phyloP scores from a whole-genome alignment of 768 basidiomycete genomes.

The Tulasnella calospora region DNA sequence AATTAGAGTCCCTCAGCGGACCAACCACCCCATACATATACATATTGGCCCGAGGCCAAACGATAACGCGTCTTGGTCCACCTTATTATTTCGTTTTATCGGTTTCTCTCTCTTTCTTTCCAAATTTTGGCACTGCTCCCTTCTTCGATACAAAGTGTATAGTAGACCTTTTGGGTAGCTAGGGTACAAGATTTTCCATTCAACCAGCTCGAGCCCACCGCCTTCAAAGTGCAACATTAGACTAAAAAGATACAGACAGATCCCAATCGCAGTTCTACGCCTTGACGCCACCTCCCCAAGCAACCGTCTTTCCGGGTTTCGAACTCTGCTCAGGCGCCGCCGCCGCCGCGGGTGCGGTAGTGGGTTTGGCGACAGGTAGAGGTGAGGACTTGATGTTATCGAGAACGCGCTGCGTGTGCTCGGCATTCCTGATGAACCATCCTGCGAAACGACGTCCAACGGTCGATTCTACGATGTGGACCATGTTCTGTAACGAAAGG shows the following conservation, averaged over 20 bases:
- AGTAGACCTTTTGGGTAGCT: not conserved
- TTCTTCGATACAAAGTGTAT: not conserved
- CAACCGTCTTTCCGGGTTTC: conserved; percentile 5
- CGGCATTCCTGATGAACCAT: conserved; percentile 96
- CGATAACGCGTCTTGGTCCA: not conserved
- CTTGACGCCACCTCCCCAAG: conserved; percentile 22
- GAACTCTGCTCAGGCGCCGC: not conserved
- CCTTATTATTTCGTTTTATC: conserved; percentile 9
- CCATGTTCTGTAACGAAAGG: conserved; percentile 66
- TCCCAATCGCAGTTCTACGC: not conserved
- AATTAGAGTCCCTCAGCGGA: conserved; percentile 2
- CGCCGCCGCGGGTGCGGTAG: not conserved
- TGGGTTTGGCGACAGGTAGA: conserved; percentile 41
- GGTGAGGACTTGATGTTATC: conserved; percentile 65
- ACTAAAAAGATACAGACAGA: not conserved
- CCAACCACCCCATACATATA: not conserved
- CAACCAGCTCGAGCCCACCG: not conserved
- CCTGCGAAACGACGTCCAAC: conserved; percentile 90
- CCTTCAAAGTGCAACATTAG: not conserved
- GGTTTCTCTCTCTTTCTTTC: not conserved
- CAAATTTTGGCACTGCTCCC: not conserved
- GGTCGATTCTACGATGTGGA: conserved; percentile 92
- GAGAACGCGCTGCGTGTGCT: conserved; percentile 80
- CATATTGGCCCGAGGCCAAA: not conserved
- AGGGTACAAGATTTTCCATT: not conserved